Evolutionary conservation across 2,329 filamentous ascomycete species (phyloP), one percentile per base, ranked within the genome.

Genomic region (Penicillium sumatraense): DNA sequence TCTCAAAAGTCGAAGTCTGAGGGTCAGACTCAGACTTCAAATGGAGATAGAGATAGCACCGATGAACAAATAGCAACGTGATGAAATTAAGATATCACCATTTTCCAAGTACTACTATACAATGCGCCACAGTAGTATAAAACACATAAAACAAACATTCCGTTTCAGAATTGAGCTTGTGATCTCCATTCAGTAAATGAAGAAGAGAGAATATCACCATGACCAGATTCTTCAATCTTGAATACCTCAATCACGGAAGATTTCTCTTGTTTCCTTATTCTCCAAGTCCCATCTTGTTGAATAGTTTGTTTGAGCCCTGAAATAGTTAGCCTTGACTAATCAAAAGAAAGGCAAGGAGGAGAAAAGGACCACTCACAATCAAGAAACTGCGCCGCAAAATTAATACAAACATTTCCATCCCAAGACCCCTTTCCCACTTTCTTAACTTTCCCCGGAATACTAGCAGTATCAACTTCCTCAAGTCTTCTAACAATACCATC

Each of bases 341-440:
- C 10, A 3, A 24, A 14, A 41, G 5, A 9, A n/a, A 38, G 42
- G 14, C 20, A 16, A 3, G 3, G 21, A n/a, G 4, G n/a, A 5
- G n/a, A 11, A 38, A 31, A 14, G 20, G 14, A 1, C 31, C 7
- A 74, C 87, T 74, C 73, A 91, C 90, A 96, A 7, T 88, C 86
- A 14, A 98, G 75, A 64, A 98, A 90, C 0, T 77, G 81, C 1
- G 85, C 86, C 1, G 91, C 86, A 75, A 97, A 97, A 65, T 96
- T 96, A 68, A 98, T 95, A 69, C 93, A 97, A 62, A 89, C 84
- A 69, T 97, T 93, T 16, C 91, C 93, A 75, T 98, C 90, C 95
- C 95, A 99, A 44, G 83, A 85, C 2, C 80, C 80, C 26, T 84
- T 84, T 0, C 88, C 86, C 9, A 82, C 75, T 50, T 84, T 81